Evolutionary conservation across 2,329 filamentous ascomycete species (phyloP).

Genomic region (Botrytis tulipae): DNA sequence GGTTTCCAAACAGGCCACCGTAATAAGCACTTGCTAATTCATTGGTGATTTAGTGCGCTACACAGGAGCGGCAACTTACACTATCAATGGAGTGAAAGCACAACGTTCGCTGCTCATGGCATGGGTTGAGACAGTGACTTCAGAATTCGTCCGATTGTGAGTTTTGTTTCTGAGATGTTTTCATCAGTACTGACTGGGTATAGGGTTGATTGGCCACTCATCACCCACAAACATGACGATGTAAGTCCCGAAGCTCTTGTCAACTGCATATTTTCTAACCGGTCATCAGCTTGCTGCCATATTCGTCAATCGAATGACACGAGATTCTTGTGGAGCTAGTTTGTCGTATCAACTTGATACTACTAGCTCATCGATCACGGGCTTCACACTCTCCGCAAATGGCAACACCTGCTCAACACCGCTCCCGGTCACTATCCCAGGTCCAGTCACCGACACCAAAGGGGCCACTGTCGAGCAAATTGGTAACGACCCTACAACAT

Average conservation of each 20-base stretch:
- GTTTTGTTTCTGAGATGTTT: neutral
- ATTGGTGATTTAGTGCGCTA: constrained; percentile 13
- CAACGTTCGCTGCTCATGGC: constrained; percentile 19
- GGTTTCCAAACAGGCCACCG: neutral
- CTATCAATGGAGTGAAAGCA: constrained; percentile 20
- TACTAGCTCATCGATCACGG: constrained; percentile 27
- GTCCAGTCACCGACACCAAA: constrained; percentile 26
- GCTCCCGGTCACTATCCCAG: constrained; percentile 41
- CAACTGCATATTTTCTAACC: constrained; percentile 19
- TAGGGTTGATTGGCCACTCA: constrained; percentile 49
- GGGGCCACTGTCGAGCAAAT: constrained; percentile 43
- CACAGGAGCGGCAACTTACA: constrained; percentile 16
- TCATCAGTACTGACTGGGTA: neutral
- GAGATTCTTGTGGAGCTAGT: constrained; percentile 29
- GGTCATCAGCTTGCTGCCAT: neutral
- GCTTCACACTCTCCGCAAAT: constrained; percentile 44
- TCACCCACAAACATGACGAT: constrained; percentile 55
- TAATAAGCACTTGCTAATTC: neutral
- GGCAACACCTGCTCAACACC: constrained; percentile 28
- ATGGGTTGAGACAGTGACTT: constrained; percentile 18
- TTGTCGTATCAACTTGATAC: constrained; percentile 25
- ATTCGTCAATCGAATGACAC: constrained; percentile 49
- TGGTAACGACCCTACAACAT: constrained; percentile 52
- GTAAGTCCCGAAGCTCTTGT: constrained; percentile 39
- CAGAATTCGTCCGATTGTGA: constrained; percentile 23